A percentile compares a stretch with the other conserved stretches of the same genome.
Evolutionary conservation across 345 rosid genomes (phyloP).

Genomic region (Camelina laxa): DNA sequence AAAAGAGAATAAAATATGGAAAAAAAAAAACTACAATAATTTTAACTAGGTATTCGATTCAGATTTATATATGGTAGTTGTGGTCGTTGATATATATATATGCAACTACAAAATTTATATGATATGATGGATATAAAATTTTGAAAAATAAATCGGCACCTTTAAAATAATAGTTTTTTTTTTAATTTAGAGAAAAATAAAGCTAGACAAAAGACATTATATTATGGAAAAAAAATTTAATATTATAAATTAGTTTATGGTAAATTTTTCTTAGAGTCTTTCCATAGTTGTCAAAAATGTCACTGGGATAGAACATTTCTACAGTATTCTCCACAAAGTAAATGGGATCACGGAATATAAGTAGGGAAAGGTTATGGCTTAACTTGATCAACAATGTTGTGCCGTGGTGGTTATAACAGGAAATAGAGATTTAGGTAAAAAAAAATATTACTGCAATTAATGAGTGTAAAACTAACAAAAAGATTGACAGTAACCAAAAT

Average conservation of each 20-base stretch:
- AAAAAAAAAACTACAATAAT: not conserved
- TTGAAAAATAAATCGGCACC: not conserved
- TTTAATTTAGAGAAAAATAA: not conserved
- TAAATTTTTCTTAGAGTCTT: not conserved
- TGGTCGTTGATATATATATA: constrained; percentile 26
- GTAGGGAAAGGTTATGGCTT: no score
- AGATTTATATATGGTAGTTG: not conserved
- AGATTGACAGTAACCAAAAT: not conserved
- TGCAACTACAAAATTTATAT: not conserved
- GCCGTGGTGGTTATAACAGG: no score
- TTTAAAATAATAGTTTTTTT: not conserved
- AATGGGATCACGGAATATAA: no score
- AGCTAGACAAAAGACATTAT: not conserved
- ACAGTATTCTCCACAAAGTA: not conserved
- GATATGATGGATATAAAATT: not conserved
- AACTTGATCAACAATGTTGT: not conserved
- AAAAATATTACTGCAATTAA: not conserved
- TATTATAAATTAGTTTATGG: not conserved
- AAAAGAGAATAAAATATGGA: not conserved
- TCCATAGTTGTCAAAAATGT: not conserved
- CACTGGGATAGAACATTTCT: not conserved
- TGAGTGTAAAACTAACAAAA: not conserved
- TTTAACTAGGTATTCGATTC: not conserved
- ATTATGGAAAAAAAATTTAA: no score
- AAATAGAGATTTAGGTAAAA: no score